Evolutionary conservation across 257 asterid species (phyloP).

Genomic region (Paraleonurus japonicus): DNA sequence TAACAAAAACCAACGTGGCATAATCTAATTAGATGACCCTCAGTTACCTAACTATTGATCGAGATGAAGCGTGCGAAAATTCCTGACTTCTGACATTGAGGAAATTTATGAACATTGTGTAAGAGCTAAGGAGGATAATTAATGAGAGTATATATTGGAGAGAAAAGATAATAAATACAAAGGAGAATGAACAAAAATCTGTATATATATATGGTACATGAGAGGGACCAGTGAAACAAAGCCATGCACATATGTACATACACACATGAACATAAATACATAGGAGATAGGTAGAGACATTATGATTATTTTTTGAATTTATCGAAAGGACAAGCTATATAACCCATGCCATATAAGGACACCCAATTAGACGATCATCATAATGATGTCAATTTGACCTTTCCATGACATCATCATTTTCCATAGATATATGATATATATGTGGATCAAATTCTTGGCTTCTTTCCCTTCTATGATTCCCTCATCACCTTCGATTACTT

Average conservation of each 20-base stretch:
- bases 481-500: not conserved
- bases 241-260: not conserved
- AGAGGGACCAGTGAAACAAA: not conserved
- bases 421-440: not conserved
- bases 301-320: constrained; percentile 30
- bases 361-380: constrained; percentile 31
- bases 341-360: constrained; percentile 48
- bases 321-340: constrained; percentile 35
- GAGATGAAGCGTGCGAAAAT: constrained; percentile 43
- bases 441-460: constrained; percentile 26
- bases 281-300: not conserved
- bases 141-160: too few relatives aligned
- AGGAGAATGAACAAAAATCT: not conserved
- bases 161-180: constrained; percentile 9
- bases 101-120: constrained; percentile 39
- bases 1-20: not conserved
- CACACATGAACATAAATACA: not conserved
- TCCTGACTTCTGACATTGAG: constrained; percentile 42
- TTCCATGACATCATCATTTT: constrained; percentile 50
- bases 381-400: constrained; percentile 66
- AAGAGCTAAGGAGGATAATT: constrained; percentile 21
- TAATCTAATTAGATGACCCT: constrained; percentile 3
- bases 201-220: not conserved
- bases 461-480: constrained; percentile 22
- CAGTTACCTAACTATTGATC: constrained; percentile 14